A percentile compares a stretch with the other conserved stretches of the same genome.
phyloP scores from a whole-genome alignment of 352 stramenopile species.

The Phytophthora palmivora region DNA sequence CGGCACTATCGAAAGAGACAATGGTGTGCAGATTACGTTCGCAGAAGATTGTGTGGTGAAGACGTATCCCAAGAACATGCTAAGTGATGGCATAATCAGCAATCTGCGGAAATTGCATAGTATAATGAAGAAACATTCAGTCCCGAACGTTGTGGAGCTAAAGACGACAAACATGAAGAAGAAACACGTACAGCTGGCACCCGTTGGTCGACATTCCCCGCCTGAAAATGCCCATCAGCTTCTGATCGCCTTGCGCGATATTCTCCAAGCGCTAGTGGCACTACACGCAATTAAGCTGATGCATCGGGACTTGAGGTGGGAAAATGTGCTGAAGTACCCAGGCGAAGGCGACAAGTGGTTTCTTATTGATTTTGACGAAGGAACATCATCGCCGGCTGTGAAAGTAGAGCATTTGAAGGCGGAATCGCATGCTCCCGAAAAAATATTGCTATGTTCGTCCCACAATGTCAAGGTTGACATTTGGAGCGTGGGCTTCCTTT shows the following conservation, averaged over 20 bases:
- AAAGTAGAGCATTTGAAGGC: conserved; percentile 18
- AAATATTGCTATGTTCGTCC: conserved; percentile 9
- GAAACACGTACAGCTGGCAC: conserved; percentile 14
- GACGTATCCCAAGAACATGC: conserved; percentile 15
- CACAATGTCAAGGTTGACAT: conserved; percentile 26
- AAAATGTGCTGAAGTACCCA: conserved; percentile 24
- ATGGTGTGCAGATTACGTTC: conserved; percentile 21
- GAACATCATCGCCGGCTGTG: conserved; percentile 6
- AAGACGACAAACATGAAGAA: conserved; percentile 10
- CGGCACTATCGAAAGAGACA: conserved; percentile 2
- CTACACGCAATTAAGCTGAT: conserved; percentile 23
- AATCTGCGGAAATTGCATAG: conserved; percentile 15
- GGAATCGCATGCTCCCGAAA: conserved; percentile 31
- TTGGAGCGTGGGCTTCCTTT: conserved; percentile 22
- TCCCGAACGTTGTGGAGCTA: conserved; percentile 27
- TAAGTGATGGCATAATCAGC: conserved; percentile 11
- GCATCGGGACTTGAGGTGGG: conserved; percentile 29
- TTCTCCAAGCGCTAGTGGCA: conserved; percentile 23
- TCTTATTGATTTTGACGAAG: conserved; percentile 23
- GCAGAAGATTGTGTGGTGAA: conserved; percentile 23
- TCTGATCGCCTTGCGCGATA: conserved; percentile 16
- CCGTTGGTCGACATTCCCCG: conserved; percentile 12
- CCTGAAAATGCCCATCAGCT: conserved; percentile 10
- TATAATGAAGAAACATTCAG: conserved; percentile 11
- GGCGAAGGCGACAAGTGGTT: conserved; percentile 17